phyloP scores from a whole-genome alignment of 495 filamentous ascomycete species.

The Tuber umbilicatum region DNA sequence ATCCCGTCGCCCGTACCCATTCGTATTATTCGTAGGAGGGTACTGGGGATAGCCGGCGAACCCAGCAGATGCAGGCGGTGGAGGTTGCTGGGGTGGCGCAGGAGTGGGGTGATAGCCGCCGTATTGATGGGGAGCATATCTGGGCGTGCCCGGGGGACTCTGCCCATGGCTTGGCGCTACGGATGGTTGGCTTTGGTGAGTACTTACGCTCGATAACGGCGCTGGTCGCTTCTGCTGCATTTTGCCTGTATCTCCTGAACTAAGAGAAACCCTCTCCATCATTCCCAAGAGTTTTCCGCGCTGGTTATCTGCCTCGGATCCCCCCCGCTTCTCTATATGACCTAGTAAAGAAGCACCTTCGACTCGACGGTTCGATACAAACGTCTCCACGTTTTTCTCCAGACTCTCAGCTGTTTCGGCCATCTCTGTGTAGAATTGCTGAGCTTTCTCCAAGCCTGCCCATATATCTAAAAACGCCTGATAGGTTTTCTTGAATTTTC shows the following conservation, averaged over 20 bases:
- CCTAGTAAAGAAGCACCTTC: conserved; percentile 84
- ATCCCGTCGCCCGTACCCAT: conserved; percentile 31
- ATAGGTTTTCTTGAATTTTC: conserved; percentile 83
- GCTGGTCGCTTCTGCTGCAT: conserved; percentile 44
- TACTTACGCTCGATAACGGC: conserved; percentile 47
- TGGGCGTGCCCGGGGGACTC: conserved; percentile 44
- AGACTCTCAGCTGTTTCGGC: conserved; percentile 87
- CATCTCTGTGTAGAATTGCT: conserved; percentile 93
- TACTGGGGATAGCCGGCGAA: conserved; percentile 42
- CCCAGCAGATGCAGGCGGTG: conserved; percentile 42
- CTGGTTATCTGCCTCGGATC: conserved; percentile 73
- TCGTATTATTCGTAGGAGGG: conserved; percentile 22
- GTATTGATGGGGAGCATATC: conserved; percentile 46
- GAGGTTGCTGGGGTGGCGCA: conserved; percentile 41
- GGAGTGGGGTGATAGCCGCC: conserved; percentile 40
- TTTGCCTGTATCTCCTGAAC: conserved; percentile 44
- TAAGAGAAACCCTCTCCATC: conserved; percentile 93
- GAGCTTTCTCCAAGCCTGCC: conserved; percentile 74
- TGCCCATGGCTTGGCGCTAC: conserved; percentile 44
- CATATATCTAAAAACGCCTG: conserved; percentile 89
- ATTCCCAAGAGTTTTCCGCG: conserved; percentile 75
- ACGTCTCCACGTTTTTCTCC: conserved; percentile 93
- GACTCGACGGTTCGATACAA: conserved; percentile 86
- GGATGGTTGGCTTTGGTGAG: conserved; percentile 46
- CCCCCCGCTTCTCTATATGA: conserved; percentile 74